Base-by-base conservation (phyloP, 352 stramenopile species). In the Vaucheria bursata region DNA sequence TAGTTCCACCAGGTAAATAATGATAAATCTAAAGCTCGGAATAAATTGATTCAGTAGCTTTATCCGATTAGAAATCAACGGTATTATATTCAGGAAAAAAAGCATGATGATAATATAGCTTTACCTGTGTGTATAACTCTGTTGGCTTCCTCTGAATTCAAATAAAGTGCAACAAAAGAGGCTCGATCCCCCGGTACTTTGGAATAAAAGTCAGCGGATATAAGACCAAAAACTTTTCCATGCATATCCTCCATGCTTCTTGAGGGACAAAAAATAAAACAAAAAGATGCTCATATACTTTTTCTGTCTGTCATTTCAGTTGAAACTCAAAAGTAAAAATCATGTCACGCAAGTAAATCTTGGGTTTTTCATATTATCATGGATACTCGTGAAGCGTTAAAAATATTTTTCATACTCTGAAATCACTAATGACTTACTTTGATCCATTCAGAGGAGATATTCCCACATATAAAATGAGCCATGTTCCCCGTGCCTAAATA, bases 151-250 rank as follows among this genome's bases (percentile, higher is more conserved):
- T 32, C 34, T 25, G 34, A 66, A 31, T 59, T 71, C 40, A 81
- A 49, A 40, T 81, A 81, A 7, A 81, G 71, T 35, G 76, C 77
- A 6, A 81, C 70, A 40, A 75, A 37, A 40, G 67, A 40, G 32
- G 59, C 73, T 12, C 76, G 33, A 34, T 81, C 76, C 35, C 75
- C 67, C 50, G 75, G 74, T 36, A 64, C 66, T 71, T 53, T 80
- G 37, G 35, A 18, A 33, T 80, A 80, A 38, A 80, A 80, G 66
- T 80, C 74, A 29, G 75, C 75, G 66, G 68, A 80, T 29, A 80
- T 67, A 68, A 68, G 77, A 39, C 75, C 67, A 71, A 80, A 80
- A 0, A 80, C 74, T 52, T 80, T 80, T 1, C 75, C 75, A 39
- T 80, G 75, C 32, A 71, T 71, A 6, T 80, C 75, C 0, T 71